Evolutionary conservation across 140 eudicot species (phyloP), one percentile per base, ranked within the genome.

Genomic region (Cichorium intybus): DNA sequence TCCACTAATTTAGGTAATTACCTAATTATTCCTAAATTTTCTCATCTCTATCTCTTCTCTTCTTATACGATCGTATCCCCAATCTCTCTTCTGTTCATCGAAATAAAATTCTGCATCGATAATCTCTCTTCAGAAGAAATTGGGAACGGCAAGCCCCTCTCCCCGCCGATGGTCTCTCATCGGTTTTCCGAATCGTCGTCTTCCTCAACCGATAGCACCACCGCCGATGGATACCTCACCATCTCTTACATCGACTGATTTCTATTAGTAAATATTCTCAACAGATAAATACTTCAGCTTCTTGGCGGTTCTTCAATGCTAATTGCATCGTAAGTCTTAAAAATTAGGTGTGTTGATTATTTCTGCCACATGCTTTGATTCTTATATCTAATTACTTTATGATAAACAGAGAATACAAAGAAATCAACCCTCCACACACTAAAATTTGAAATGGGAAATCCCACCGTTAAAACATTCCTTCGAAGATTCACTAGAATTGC

Each of bases 291-390:
- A 49, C 85, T 83, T 60, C 89, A 79, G 34, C 85, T 79, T 66
- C 74, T 83, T 1, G 89, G 89, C 18, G 89, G 79, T 41, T 72
- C 89, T 50, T 76, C 85, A 24, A 79, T 83, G 89, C 85, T 83
- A 39, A 83, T 79, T 29, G 82, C 83, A 17, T 79, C 85, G 82
- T 80, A 66, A 75, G 85, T 51, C 4, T 49, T 9, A 7, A 8
- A 1, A 10, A 22, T 50, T 7, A 6, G 10, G 15, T 20, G 7
- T 14, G 15, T 54, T 0, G 0, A 10, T 22, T 43, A 4, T 29
- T 50, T 11, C 20, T 47, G 0, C 8, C 29, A 0, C 7, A 2
- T 5, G 31, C 4, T 48, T 39, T 48, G 14, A 20, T 39, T 53
- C 29, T n/a, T 21, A 4, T 23, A 8, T 56, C 18, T n/a, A 21